Evolutionary conservation across 2,329 filamentous ascomycete species (phyloP).

Genomic region (Fonsecaea erecta): DNA sequence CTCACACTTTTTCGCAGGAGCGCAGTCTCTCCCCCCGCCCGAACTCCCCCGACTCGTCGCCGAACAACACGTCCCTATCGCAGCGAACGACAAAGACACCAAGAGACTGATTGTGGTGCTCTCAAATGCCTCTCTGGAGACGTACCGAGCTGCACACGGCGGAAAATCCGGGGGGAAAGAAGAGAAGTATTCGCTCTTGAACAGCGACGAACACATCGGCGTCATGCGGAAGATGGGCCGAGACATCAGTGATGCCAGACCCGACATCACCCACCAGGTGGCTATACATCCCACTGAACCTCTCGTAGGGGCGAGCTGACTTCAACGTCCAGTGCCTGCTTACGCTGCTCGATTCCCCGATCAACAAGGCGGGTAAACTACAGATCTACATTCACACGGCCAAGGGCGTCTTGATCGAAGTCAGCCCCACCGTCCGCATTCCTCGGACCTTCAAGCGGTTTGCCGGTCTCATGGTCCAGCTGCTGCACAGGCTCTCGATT

Average conservation of each 20-base stretch:
- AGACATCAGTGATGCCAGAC: slow-evolving; percentile 95
- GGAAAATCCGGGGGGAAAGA: slow-evolving; percentile 71
- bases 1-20: slow-evolving; percentile 60
- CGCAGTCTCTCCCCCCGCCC: slow-evolving; percentile 92
- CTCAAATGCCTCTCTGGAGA: slow-evolving; percentile 96
- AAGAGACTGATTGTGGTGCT: slow-evolving; percentile 93
- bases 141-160: slow-evolving; percentile 86
- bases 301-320: slow-evolving; percentile 34
- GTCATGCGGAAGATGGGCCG: slow-evolving; percentile 99
- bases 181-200: slow-evolving; percentile 95
- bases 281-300: slow-evolving; percentile 28
- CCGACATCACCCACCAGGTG: slow-evolving; percentile 99
- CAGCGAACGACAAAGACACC: slow-evolving; percentile 84
- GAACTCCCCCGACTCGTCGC: slow-evolving; percentile 88
- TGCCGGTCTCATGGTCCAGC: slow-evolving; percentile 96
- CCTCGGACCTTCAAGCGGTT: slow-evolving; percentile 99
- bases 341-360: slow-evolving; percentile 93
- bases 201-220: slow-evolving; percentile 98
- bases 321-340: slow-evolving; percentile 75
- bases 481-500: slow-evolving; percentile 93
- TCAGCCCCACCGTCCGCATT: slow-evolving; percentile 96
- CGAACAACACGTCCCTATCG: slow-evolving; percentile 85
- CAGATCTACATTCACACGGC: slow-evolving; percentile 99
- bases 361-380: slow-evolving; percentile 97
- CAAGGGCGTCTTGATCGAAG: slow-evolving; percentile 95